Evolutionary conservation across 2,329 filamentous ascomycete genomes (phyloP), one percentile per base, ranked within the genome.

Genomic region (Aureobasidium subglaciale): DNA sequence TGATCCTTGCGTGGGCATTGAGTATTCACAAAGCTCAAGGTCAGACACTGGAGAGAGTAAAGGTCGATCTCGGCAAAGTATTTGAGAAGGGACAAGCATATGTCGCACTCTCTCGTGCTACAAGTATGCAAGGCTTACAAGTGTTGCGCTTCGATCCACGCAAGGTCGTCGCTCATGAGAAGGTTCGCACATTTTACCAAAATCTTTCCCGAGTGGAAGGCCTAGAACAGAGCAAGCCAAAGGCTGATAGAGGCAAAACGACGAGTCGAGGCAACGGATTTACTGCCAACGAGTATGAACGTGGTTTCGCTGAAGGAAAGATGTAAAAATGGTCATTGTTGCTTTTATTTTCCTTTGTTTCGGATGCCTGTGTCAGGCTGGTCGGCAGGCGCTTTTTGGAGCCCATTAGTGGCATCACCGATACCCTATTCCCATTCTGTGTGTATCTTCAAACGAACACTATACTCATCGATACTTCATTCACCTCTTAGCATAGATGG

Each of bases 61-160:
- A 95, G 67, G 93, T 99, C 24, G 90, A 99, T 67, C 78, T 99
- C 0, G 88, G 90, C 27, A 87, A 83, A 59, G 88, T 96, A 1
- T 99, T 99, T 64, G 93, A 99, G 69, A 96, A 96, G 70, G 93
- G 93, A 0, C 93, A 99, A 70, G 93, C 93, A 5, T 99, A 99
- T 67, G 93, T 99, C 50, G 93, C 93, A 50, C 82, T 99, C 13
- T 95, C 89, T 75, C 88, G 93, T 71, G 93, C 93, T 13, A 95
- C 90, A 1, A 88, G 80, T 57, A 90, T 96, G 73, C 80, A 83
- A 16, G 93, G 93, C 1, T 74, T 99, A 18, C 90, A 96, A 67
- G 91, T 99, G 11, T 71, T 92, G 46, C 81, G 89, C 32, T 99
- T 99, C 64, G 88, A 96, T 64, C 87, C 89, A 62, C 80, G 75